Base-by-base conservation (phyloP, 75 land plant genomes). In the Gnetum montanum region DNA sequence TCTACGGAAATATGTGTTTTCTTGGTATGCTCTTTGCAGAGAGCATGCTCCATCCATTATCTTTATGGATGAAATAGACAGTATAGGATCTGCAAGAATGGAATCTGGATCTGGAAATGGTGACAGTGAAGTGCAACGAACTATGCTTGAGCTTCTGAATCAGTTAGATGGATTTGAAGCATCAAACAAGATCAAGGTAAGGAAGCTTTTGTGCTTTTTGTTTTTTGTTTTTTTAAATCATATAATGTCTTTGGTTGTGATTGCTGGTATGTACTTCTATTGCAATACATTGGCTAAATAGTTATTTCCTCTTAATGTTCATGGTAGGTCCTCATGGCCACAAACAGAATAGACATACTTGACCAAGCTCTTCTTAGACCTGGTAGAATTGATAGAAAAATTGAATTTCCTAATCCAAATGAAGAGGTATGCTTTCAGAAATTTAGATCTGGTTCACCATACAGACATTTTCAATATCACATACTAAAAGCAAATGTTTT, bases 101-200 rank as follows among this genome's bases (percentile, higher is more conserved):
- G 95, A 92, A 60, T 88, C 95, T 56, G 98, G 98, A 2, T 66
- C 77, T 64, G 98, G 98, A 25, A 88, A 88, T 81, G 90, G 98
- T 33, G 98, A 92, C 40, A 92, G 98, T 72, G 98, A 92, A 62
- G 98, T 92, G 27, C 98, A 92, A 68, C 68, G 98, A 27, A 92
- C 98, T 48, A 92, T 92, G 98, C 65, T 92, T 70, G 98, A 92
- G 73, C 84, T 92, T 58, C 79, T 92, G 13, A 92, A 92, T 61
- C 98, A 92, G 55, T 79, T 92, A 43, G 98, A 92, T 79, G 98
- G 98, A 8, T 92, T 92, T 74, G 98, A 92, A 58, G 98, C 98
- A 37, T 92, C 98, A 0, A 92, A 92, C 48, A 92, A 92, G 60
- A 92, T 92, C 59, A 92, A 92, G 60, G 98, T 88, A 50, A 6